Conservation (phyloP, 495 filamentous ascomycete genomes). For the Hypoxylon cercidicola region DNA sequence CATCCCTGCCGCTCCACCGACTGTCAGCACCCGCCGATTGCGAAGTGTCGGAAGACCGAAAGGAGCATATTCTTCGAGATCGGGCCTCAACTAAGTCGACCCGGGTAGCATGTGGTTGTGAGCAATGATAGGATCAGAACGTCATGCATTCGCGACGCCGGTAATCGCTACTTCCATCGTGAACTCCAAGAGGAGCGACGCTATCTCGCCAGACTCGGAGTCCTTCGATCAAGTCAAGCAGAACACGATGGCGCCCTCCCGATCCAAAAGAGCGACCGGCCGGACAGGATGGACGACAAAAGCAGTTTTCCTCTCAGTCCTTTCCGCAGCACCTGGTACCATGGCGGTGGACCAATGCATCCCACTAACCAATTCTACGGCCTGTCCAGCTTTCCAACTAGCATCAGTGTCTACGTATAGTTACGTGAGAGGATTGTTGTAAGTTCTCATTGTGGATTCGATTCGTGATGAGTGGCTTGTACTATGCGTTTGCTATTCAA, state of each 20-base stretch:
- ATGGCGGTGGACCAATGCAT: constrained; percentile 68
- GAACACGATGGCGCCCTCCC: constrained; percentile 24
- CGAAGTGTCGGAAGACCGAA: neutral
- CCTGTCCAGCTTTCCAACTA: constrained; percentile 83
- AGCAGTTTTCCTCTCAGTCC: constrained; percentile 42
- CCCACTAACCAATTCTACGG: constrained; percentile 78
- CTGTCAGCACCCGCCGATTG: neutral
- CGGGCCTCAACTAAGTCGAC: constrained; percentile 3
- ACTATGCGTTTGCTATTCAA: constrained; percentile 4
- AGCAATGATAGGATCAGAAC: constrained; percentile 43
- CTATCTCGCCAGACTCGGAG: constrained; percentile 6
- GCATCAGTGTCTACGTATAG: constrained; percentile 82
- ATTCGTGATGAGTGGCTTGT: constrained; percentile 2
- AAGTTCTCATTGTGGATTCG: constrained; percentile 52
- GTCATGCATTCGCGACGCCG: constrained; percentile 38
- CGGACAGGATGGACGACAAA: constrained; percentile 24
- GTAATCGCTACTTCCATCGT: constrained; percentile 23
- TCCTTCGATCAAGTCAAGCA: constrained; percentile 14
- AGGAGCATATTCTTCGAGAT: neutral
- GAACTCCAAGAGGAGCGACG: constrained; percentile 17
- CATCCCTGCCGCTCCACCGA: constrained; percentile 17
- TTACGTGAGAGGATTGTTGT: constrained; percentile 77
- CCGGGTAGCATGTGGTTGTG: constrained; percentile 39
- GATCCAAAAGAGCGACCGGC: constrained; percentile 14
- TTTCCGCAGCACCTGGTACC: constrained; percentile 46